Base-by-base conservation (phyloP, 179 eudicot species). In the Patellifolia procumbens region DNA sequence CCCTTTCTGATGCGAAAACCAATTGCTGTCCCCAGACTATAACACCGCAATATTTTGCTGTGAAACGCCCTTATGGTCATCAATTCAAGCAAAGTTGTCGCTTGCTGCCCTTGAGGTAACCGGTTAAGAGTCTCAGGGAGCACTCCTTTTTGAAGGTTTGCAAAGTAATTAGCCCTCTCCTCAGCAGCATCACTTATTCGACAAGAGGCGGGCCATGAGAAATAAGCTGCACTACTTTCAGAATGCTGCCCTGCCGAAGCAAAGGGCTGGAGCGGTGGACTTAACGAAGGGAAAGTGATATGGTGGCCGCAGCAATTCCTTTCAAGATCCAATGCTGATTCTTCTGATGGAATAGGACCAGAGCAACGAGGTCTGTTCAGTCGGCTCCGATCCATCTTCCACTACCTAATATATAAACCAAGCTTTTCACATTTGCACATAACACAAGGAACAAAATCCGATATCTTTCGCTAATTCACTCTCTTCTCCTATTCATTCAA, bases 1-100 rank as follows among this genome's bases (percentile, higher is more conserved):
- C 98, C 98, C 72, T 86, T 82, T 64, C 88, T 82, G 68, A 94
- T 94, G 76, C 98, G 91, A 74, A 92, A 94, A 52, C 98, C 98
- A 82, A 94, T 85, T 16, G 98, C 98, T 34, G 98, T 94, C 37
- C 98, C 98, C 75, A 94, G 97, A 84, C 98, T 94, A 76, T 89
- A 92, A 86, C 97, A 89, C 46, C 97, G 92, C 83, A 94, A 83
- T 29, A 92, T 92, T 77, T 94, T 94, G 87, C 97, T 94, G 77
- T 94, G 98, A 82, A 91, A 94, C 61, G 98, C 97, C 88, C 98
- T 84, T 64, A 94, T 94, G 5, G 98, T 94, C 98, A 94, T 92
- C 70, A 92, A 88, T 82, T 94, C 98, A 43, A 94, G 97, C 85
- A 94, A 85, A 71, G 97, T 85, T 28, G 89, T 90, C 60, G 98